Conservation (phyloP, 1,139 yeast genomes). For the Sugiyamaella xylanicola region DNA sequence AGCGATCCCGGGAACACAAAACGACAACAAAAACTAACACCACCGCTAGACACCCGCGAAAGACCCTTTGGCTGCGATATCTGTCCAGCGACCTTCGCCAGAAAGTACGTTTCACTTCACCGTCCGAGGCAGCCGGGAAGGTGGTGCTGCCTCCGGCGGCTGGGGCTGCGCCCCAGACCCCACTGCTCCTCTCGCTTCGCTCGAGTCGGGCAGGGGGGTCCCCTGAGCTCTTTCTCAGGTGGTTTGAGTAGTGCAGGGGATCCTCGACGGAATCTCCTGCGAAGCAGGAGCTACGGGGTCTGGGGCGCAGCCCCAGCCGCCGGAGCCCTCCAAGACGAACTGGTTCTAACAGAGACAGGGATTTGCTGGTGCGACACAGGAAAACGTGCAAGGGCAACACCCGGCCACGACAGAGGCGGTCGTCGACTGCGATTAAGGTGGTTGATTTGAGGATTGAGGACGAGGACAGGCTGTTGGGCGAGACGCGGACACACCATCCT, state of each 20-base stretch:
- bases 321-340: not conserved
- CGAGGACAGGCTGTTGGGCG: not conserved
- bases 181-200: not conserved
- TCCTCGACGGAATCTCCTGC: no score
- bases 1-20: not conserved
- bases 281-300: conserved; percentile 10
- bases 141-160: not conserved
- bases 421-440: conserved; percentile 12
- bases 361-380: conserved; percentile 10
- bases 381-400: conserved; percentile 11
- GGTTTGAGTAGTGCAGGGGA: no score
- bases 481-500: not conserved
- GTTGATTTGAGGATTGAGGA: not conserved
- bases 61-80: conserved; percentile 15
- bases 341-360: conserved; percentile 9
- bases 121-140: no score
- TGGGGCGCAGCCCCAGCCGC: conserved; percentile 14
- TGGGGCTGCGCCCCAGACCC: not conserved
- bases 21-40: not conserved
- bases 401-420: conserved; percentile 9
- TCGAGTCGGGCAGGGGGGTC: no score
- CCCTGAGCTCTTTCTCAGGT: no score
- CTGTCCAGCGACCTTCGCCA: conserved; percentile 15
- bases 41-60: conserved; percentile 3
- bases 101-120: no score